phyloP scores from a whole-genome alignment of 2,329 filamentous ascomycete species.

The Ophiostoma himal-ulmi region DNA sequence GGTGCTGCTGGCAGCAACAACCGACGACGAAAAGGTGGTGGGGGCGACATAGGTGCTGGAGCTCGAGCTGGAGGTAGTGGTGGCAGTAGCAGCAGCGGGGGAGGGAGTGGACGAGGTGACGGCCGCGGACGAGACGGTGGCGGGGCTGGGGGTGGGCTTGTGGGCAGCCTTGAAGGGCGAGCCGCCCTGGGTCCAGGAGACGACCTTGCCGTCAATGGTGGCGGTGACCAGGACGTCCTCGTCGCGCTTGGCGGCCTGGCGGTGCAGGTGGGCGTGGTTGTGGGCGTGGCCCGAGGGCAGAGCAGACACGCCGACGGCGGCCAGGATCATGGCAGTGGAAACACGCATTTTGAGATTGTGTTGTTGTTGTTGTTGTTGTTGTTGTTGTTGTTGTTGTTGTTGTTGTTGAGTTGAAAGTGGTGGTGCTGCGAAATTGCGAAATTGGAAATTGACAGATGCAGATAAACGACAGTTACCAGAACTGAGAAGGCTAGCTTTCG shows the following conservation, averaged over 20 bases:
- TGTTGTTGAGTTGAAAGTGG: conserved; percentile 5
- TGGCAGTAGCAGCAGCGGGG: conserved; percentile 27
- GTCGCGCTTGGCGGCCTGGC: conserved; percentile 28
- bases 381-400: neutral
- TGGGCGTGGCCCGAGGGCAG: conserved; percentile 32
- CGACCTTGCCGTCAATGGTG: conserved; percentile 30
- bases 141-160: conserved; percentile 26
- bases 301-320: conserved; percentile 33
- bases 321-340: conserved; percentile 31
- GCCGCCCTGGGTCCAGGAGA: conserved; percentile 30
- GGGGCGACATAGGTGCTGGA: conserved; percentile 13
- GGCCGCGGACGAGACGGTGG: neutral
- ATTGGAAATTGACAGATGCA: neutral
- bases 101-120: conserved; percentile 21
- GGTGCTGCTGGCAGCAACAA: neutral
- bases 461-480: conserved; percentile 26
- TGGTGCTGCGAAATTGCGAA: conserved; percentile 4
- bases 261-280: conserved; percentile 35
- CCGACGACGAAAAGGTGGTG: conserved; percentile 6
- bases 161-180: conserved; percentile 30
- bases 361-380: neutral
- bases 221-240: conserved; percentile 27
- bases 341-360: conserved; percentile 27
- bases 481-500: conserved; percentile 22
- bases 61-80: conserved; percentile 59